Base-by-base conservation (phyloP, 163 green algal genomes). In the Scenedesmus sp. region DNA sequence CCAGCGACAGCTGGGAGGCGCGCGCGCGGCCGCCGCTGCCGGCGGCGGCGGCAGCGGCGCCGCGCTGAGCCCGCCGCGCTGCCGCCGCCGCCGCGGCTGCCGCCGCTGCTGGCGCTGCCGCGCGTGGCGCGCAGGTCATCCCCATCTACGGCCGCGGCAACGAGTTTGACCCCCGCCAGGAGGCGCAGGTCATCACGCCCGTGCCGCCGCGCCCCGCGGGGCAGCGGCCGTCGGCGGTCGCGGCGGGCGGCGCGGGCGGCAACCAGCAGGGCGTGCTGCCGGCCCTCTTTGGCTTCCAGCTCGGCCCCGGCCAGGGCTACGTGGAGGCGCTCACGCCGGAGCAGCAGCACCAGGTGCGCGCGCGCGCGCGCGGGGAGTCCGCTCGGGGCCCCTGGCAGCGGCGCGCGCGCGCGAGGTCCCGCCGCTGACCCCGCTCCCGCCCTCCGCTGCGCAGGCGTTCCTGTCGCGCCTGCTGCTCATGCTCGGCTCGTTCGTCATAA, bases 401-500 rank as follows among this genome's bases (percentile, higher is more conserved):
- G 45, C 45, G 6, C 18, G 50, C 50, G 50, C 50, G 50, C 18
- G 18, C 50, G 4, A 58, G 10, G 18, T 13, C 24, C 50, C 24
- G 50, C 50, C 22, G 50, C 45, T 22, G 29, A 1, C 39, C 20
- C 7, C 22, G 56, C 18, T 47, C 26, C 45, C 47, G 24, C 17
- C 44, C 39, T 50, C 15, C 34, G 13, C 24, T 64, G 13, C 63
- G 67, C 90, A 96, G 85, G 93, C 92, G 22, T 97, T 98, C 66
- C 86, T 98, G 28, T 97, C 94, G 1, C 78, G 92, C 26, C 77
- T 98, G 50, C 92, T 98, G 18, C 86, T 98, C 22, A 95, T 98
- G 87, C 84, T 98, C 42, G 95, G 95, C 10, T 95, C 86, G 1
- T 98, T 98, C 70, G 94, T 98, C 42, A 98, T 98, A 77, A 94